Conservation (phyloP, 2,329 filamentous ascomycete genomes). For the Aspergillus sp. region DNA sequence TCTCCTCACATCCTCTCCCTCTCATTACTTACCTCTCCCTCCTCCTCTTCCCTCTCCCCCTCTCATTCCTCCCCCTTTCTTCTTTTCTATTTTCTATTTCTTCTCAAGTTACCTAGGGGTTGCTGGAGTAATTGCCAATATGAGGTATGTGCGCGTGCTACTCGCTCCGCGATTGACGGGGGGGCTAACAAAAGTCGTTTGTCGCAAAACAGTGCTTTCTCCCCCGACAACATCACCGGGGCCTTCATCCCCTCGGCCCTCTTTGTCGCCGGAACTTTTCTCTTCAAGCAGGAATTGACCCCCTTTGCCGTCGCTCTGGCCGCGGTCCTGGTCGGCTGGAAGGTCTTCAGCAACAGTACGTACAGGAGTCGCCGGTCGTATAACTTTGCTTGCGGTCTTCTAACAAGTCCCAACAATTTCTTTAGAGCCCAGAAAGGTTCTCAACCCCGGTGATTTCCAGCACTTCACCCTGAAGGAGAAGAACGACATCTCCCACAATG, state of each 20-base stretch:
- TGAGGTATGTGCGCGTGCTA: conserved; percentile 31
- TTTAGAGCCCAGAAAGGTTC: conserved; percentile 73
- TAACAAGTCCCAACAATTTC: conserved; percentile 3
- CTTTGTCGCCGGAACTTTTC: conserved; percentile 71
- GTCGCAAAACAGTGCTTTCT: conserved; percentile 31
- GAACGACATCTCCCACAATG: conserved; percentile 95
- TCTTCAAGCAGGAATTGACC: conserved; percentile 77
- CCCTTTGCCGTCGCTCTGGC: conserved; percentile 70
- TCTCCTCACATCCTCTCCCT: conserved; percentile 12
- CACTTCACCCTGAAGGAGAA: conserved; percentile 93
- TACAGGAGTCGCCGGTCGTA: conserved; percentile 25
- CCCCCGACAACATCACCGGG: conserved; percentile 67
- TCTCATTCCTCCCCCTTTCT: conserved; percentile 1
- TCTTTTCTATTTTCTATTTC: conserved; percentile 4
- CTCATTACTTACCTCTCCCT: conserved; percentile 2
- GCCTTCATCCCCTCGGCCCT: conserved; percentile 83
- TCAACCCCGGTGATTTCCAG: conserved; percentile 86
- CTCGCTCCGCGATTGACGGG: not conserved
- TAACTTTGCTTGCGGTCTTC: conserved; percentile 15
- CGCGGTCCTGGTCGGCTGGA: conserved; percentile 66
- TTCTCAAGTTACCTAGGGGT: conserved; percentile 1
- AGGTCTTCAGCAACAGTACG: conserved; percentile 71
- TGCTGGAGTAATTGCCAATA: conserved; percentile 22
- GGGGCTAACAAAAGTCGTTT: conserved; percentile 11
- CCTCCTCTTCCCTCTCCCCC: conserved; percentile 9